phyloP scores from a whole-genome alignment of 768 basidiomycete genomes.

The Mycena indigotica region DNA sequence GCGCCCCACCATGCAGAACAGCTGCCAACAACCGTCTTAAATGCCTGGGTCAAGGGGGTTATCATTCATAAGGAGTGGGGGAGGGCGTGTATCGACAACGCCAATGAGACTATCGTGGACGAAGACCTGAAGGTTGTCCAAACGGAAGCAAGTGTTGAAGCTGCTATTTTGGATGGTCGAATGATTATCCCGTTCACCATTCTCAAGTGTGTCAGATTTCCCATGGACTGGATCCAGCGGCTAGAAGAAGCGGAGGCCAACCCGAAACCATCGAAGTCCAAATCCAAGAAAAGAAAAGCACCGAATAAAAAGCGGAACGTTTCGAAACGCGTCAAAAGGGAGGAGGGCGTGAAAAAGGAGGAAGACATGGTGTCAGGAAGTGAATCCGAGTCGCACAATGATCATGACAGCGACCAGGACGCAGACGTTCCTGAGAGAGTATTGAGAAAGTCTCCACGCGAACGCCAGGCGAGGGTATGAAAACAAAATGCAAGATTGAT shows the following conservation, averaged over 20 bases:
- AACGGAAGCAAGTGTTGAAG: slow-evolving; percentile 6
- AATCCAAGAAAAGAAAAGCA: slow-evolving; percentile 3
- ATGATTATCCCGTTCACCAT: slow-evolving; percentile 22
- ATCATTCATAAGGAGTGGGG: slow-evolving; percentile 2
- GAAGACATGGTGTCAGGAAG: not conserved
- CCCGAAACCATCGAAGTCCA: slow-evolving; percentile 15
- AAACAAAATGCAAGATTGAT: too few species aligned
- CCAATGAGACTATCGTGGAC: not conserved
- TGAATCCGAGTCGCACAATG: too few species aligned
- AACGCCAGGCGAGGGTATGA: not conserved
- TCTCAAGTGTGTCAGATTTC: slow-evolving; percentile 26
- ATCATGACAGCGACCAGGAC: too few species aligned
- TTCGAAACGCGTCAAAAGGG: not conserved
- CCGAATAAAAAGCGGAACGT: not conserved
- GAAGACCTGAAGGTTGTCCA: slow-evolving; percentile 1
- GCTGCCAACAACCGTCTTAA: slow-evolving; percentile 9
- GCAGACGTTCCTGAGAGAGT: too few species aligned
- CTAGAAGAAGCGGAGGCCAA: slow-evolving; percentile 17
- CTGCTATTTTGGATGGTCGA: slow-evolving; percentile 22
- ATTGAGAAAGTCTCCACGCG: not conserved
- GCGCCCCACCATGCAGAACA: slow-evolving; percentile 11
- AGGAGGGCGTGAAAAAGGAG: not conserved
- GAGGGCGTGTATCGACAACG: slow-evolving; percentile 1
- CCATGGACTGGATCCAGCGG: slow-evolving; percentile 23
- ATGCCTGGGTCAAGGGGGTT: slow-evolving; percentile 12